phyloP scores from a whole-genome alignment of 352 stramenopile genomes.

The Phytophthora hibernalis region DNA sequence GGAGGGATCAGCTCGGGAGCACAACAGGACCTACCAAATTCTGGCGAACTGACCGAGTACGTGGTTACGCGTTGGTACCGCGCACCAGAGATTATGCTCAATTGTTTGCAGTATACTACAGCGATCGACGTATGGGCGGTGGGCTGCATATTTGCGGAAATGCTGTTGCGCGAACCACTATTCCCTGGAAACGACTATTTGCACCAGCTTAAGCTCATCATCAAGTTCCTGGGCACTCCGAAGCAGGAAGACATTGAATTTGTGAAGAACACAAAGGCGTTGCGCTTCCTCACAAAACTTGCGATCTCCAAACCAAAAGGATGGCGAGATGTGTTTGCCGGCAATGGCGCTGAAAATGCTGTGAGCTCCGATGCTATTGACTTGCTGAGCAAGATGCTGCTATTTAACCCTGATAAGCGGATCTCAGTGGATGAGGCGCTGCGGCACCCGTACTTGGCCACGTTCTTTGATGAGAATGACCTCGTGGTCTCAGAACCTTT shows the following conservation, averaged over 20 bases:
- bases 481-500: conserved; percentile 47
- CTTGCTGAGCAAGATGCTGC: conserved; percentile 68
- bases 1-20: conserved; percentile 50
- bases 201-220: conserved; percentile 86
- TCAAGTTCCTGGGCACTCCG: conserved; percentile 69
- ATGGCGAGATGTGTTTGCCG: conserved; percentile 67
- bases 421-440: conserved; percentile 69
- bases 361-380: conserved; percentile 64
- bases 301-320: conserved; percentile 80
- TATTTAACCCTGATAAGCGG: conserved; percentile 78
- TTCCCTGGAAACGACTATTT: conserved; percentile 93
- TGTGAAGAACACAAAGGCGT: conserved; percentile 92
- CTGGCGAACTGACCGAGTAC: conserved; percentile 66
- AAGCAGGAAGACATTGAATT: conserved; percentile 83
- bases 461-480: conserved; percentile 90
- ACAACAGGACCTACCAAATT: conserved; percentile 7
- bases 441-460: conserved; percentile 72
- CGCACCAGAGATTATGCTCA: conserved; percentile 94
- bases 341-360: conserved; percentile 23
- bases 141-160: conserved; percentile 99
- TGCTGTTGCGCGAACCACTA: conserved; percentile 95
- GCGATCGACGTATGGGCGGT: conserved; percentile 95
- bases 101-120: conserved; percentile 95
- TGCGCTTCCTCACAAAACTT: conserved; percentile 87
- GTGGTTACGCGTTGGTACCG: conserved; percentile 88